A percentile compares a stretch with the other conserved stretches of the same genome.
phyloP scores from a whole-genome alignment of 139 green algal species.

The Chlorella sp. region DNA sequence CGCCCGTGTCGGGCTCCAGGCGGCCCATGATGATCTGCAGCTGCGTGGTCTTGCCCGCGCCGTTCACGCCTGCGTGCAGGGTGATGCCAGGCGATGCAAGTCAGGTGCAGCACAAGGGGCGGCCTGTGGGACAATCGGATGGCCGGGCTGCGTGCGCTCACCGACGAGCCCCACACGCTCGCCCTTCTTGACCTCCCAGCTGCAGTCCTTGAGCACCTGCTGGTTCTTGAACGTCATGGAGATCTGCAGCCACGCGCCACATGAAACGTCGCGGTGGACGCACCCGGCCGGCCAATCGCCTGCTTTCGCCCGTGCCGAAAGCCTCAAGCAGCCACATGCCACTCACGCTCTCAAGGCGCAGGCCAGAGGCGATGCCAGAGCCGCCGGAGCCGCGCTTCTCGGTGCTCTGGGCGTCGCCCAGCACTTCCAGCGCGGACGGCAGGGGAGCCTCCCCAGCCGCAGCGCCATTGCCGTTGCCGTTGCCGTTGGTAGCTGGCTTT shows the following conservation, averaged over 20 bases:
- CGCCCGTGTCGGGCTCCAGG: conserved; percentile 77
- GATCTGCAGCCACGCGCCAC: too few species aligned
- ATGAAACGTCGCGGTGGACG: too few species aligned
- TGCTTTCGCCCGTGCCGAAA: too few species aligned
- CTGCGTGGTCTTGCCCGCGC: conserved; percentile 97
- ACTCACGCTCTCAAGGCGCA: conserved; percentile 70
- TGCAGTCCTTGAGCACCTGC: conserved; percentile 79
- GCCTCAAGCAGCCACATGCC: neutral
- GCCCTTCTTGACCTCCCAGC: conserved; percentile 95
- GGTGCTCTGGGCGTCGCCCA: neutral
- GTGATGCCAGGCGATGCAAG: too few species aligned
- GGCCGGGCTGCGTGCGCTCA: too few species aligned
- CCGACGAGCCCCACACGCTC: conserved; percentile 95
- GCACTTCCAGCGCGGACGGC: conserved; percentile 4
- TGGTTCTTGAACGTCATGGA: conserved; percentile 92
- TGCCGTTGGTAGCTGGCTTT: too few species aligned
- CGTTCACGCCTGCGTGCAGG: conserved; percentile 90
- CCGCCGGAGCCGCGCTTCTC: conserved; percentile 5
- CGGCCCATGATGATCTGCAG: conserved; percentile 93
- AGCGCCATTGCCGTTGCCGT: too few species aligned
- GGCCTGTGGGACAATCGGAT: too few species aligned
- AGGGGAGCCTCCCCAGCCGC: neutral
- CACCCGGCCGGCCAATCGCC: too few species aligned
- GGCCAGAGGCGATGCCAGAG: conserved; percentile 55
- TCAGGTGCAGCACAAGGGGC: too few species aligned